Percentiles rank a stretch among this genome's conserved stretches.
Conservation (phyloP, 352 stramenopile species). For the Phytophthora cactorum region DNA sequence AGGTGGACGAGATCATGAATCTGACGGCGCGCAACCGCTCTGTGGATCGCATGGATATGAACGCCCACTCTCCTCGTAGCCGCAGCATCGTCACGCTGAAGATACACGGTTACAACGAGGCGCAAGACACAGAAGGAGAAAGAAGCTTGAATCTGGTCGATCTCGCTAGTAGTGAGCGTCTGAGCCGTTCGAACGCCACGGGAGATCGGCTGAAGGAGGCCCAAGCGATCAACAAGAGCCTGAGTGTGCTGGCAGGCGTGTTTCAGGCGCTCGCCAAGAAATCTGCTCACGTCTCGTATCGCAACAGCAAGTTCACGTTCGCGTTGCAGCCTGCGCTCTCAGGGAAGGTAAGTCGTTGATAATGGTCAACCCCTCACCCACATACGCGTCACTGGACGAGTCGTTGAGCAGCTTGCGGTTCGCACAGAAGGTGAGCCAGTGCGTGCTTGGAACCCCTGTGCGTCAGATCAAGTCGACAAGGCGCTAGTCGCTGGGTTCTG, state of each 20-base stretch:
- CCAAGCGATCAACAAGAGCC: constrained; percentile 99
- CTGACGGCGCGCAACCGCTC: constrained; percentile 94
- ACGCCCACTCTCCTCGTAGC: constrained; percentile 97
- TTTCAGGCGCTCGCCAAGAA: constrained; percentile 98
- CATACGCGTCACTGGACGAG: constrained; percentile 95
- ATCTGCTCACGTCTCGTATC: constrained; percentile 95
- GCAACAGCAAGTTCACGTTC: constrained; percentile 99
- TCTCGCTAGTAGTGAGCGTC: constrained; percentile 96
- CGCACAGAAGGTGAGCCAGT: constrained; percentile 96
- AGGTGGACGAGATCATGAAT: constrained; percentile 89
- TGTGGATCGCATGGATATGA: constrained; percentile 98
- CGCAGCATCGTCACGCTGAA: constrained; percentile 98
- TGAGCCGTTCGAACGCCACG: constrained; percentile 93
- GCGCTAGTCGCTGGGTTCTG: constrained; percentile 38
- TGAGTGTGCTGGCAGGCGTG: constrained; percentile 98
- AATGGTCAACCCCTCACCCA: constrained; percentile 99
- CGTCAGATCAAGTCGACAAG: constrained; percentile 75
- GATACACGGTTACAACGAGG: constrained; percentile 85
- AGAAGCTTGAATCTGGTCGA: constrained; percentile 95
- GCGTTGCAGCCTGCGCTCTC: constrained; percentile 98
- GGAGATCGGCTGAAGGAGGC: constrained; percentile 96
- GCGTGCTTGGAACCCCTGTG: constrained; percentile 96
- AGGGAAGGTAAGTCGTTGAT: constrained; percentile 99
- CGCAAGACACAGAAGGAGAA: constrained; percentile 91
- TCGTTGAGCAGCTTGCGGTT: constrained; percentile 99